phyloP scores from a whole-genome alignment of 345 rosid genomes.

The Ricinus communis region DNA sequence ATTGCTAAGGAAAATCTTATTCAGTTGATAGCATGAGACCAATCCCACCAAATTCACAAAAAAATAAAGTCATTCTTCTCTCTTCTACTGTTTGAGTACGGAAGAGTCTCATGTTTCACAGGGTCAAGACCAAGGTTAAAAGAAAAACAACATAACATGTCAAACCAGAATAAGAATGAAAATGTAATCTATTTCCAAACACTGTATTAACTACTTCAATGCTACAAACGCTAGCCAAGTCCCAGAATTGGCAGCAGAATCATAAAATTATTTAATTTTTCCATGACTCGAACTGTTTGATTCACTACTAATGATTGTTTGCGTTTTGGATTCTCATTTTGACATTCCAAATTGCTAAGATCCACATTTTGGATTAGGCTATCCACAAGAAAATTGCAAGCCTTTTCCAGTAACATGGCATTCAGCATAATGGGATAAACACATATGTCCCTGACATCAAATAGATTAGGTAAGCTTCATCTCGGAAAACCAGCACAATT shows the following conservation, averaged over 20 bases:
- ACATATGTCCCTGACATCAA: neutral
- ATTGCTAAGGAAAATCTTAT: neutral
- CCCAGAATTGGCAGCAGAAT: too few relatives aligned
- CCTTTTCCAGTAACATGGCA: neutral
- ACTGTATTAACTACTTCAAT: too few relatives aligned
- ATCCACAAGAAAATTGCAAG: neutral
- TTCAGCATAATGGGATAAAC: neutral
- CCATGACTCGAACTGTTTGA: too few relatives aligned
- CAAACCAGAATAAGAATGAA: neutral
- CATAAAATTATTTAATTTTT: too few relatives aligned
- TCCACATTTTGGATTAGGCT: neutral
- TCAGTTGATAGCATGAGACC: neutral
- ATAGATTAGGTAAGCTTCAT: neutral
- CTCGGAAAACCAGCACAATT: neutral
- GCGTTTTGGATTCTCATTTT: too few relatives aligned
- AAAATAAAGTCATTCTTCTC: neutral
- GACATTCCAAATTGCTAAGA: too few relatives aligned
- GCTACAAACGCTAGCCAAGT: too few relatives aligned
- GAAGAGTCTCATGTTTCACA: neutral
- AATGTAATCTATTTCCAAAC: too few relatives aligned
- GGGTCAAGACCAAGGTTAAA: neutral
- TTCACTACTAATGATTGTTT: too few relatives aligned
- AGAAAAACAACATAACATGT: neutral
- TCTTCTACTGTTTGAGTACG: neutral
- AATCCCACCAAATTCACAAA: constrained; percentile 1